phyloP scores from a whole-genome alignment of 257 asterid species.

The Salvia splendens region DNA sequence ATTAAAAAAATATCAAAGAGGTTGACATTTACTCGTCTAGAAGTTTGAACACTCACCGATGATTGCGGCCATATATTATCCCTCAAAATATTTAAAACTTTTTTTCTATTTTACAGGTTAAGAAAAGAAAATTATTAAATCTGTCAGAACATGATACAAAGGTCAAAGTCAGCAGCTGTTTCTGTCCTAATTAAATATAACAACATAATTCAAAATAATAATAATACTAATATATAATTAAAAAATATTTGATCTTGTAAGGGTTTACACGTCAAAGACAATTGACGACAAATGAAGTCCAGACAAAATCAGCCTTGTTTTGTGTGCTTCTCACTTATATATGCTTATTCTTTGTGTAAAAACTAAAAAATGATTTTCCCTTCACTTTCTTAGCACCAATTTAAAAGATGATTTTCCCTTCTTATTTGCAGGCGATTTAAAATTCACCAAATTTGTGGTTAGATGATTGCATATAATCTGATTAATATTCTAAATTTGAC shows the following conservation, averaged over 20 bases:
- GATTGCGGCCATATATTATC: constrained; percentile 54
- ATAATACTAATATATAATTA: neutral
- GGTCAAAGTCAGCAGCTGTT: constrained; percentile 65
- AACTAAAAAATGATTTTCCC: too few species aligned
- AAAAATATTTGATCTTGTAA: constrained; percentile 39
- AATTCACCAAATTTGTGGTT: too few species aligned
- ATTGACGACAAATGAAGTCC: constrained; percentile 39
- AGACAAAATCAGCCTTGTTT: constrained; percentile 58
- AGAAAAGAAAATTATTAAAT: constrained; percentile 17
- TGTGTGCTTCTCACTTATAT: constrained; percentile 42
- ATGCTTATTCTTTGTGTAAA: neutral
- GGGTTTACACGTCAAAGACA: constrained; percentile 66
- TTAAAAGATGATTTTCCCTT: too few species aligned
- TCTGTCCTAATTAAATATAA: neutral
- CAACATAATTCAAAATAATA: neutral
- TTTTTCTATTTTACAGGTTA: neutral
- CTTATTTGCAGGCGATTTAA: too few species aligned
- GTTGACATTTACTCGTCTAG: constrained; percentile 40
- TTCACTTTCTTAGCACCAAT: too few species aligned
- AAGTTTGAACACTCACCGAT: constrained; percentile 53
- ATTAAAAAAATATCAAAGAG: neutral
- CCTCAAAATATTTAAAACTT: neutral
- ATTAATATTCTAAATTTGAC: too few species aligned
- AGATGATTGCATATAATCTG: too few species aligned
- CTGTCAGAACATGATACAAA: constrained; percentile 39